Conservation (phyloP, 148 eudicot genomes). For the Gaultheria prostrata region DNA sequence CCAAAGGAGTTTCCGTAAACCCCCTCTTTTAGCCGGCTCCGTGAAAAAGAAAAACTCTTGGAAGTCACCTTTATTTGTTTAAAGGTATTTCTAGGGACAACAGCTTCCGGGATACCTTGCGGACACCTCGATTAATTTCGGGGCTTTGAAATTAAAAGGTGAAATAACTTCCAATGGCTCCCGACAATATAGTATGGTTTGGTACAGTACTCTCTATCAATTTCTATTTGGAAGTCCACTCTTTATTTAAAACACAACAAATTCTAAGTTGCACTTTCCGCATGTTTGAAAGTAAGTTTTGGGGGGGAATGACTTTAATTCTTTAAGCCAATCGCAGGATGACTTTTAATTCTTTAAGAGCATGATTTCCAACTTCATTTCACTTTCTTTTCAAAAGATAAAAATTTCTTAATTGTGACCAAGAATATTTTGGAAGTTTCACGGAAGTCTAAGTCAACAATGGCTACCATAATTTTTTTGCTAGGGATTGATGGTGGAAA, state of each 20-base stretch:
- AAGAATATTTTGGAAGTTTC: neutral
- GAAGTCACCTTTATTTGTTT: neutral
- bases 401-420: neutral
- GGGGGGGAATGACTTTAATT: neutral
- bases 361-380: neutral
- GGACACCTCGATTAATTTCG: neutral
- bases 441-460: slow-evolving; percentile 6
- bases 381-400: neutral
- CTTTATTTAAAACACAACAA: neutral
- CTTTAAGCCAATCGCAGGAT: neutral
- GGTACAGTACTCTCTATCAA: neutral
- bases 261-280: neutral
- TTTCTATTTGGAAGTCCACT: neutral
- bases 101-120: neutral
- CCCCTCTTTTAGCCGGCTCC: too few species aligned
- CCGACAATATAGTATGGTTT: neutral
- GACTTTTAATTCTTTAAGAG: neutral
- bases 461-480: neutral
- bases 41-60: too few species aligned
- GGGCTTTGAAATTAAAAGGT: neutral
- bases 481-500: neutral
- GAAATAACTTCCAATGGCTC: neutral
- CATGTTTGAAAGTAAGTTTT: slow-evolving; percentile 1
- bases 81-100: neutral
- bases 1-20: too few species aligned